A percentile compares a stretch with the other conserved stretches of the same genome.
Conservation (phyloP, 768 basidiomycete genomes). For the Pulveroboletus frians region DNA sequence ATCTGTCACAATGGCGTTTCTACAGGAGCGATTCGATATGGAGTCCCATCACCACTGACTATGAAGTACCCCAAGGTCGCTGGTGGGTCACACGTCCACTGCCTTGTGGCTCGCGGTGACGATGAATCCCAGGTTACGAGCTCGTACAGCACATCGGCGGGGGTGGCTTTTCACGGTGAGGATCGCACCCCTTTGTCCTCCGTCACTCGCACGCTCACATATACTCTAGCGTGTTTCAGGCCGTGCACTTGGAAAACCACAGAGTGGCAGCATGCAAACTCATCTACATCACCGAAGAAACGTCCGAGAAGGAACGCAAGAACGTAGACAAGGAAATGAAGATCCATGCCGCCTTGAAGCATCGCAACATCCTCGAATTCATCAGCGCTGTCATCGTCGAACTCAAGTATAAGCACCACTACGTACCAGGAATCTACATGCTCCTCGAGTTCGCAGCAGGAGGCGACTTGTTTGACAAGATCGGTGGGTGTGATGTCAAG, state of each 20-base stretch:
- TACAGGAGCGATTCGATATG: constrained; percentile 5
- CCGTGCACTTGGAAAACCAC: constrained; percentile 61
- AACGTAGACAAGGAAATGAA: constrained; percentile 88
- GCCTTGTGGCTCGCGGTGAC: not conserved
- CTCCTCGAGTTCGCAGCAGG: constrained; percentile 88
- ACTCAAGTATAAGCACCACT: constrained; percentile 47
- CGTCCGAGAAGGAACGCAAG: constrained; percentile 68
- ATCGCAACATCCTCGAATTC: constrained; percentile 79
- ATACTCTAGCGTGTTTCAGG: constrained; percentile 68
- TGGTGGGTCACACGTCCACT: constrained; percentile 14
- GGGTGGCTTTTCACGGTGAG: constrained; percentile 80
- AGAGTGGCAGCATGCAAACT: constrained; percentile 86
- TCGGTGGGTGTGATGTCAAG: constrained; percentile 52
- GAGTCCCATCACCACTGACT: not conserved
- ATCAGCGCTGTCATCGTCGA: constrained; percentile 75
- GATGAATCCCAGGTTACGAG: constrained; percentile 48
- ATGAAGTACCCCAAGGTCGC: constrained; percentile 33
- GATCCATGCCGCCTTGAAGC: constrained; percentile 76
- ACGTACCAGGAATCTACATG: constrained; percentile 85
- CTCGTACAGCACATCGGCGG: constrained; percentile 77
- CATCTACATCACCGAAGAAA: constrained; percentile 56
- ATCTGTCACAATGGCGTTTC: constrained; percentile 21
- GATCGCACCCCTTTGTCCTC: not conserved
- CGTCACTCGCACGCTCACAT: not conserved
- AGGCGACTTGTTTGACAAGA: constrained; percentile 98